Conservation (phyloP, 2,329 filamentous ascomycete species). For the Laburnicola sp. region DNA sequence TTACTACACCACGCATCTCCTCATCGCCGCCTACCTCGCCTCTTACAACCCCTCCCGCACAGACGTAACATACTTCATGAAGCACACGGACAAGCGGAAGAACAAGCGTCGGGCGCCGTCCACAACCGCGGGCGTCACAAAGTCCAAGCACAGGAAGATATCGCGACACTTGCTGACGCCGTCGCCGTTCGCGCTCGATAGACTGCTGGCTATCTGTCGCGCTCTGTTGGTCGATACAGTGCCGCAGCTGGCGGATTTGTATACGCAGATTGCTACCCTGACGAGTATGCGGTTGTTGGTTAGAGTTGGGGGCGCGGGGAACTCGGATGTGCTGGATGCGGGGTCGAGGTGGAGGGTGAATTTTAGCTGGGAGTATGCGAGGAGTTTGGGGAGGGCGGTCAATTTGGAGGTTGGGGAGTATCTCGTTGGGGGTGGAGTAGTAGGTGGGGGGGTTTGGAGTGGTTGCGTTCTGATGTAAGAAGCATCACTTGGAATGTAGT, state of each 20-base stretch:
- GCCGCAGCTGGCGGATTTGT: slow-evolving; percentile 52
- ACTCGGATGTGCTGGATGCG: slow-evolving; percentile 66
- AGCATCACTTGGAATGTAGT: too few relatives aligned
- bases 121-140: slow-evolving; percentile 18
- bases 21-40: slow-evolving; percentile 77
- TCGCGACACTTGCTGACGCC: slow-evolving; percentile 76
- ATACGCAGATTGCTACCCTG: slow-evolving; percentile 67
- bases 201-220: slow-evolving; percentile 76
- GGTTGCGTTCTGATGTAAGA: too few relatives aligned
- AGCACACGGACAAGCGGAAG: slow-evolving; percentile 59
- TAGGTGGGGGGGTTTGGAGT: too few relatives aligned
- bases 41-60: slow-evolving; percentile 77
- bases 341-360: slow-evolving; percentile 77
- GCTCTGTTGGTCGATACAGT: slow-evolving; percentile 60
- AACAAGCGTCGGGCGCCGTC: slow-evolving; percentile 48
- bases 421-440: slow-evolving; percentile 42
- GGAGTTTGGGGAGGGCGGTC: slow-evolving; percentile 70
- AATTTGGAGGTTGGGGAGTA: slow-evolving; percentile 78
- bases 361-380: slow-evolving; percentile 75
- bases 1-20: slow-evolving; percentile 71
- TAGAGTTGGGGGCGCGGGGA: slow-evolving; percentile 61
- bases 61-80: slow-evolving; percentile 76
- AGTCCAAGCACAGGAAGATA: slow-evolving; percentile 68
- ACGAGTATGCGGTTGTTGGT: slow-evolving; percentile 70
- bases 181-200: slow-evolving; percentile 75